phyloP scores from a whole-genome alignment of 1,284 basidiomycete genomes.

The Irpex sp. region DNA sequence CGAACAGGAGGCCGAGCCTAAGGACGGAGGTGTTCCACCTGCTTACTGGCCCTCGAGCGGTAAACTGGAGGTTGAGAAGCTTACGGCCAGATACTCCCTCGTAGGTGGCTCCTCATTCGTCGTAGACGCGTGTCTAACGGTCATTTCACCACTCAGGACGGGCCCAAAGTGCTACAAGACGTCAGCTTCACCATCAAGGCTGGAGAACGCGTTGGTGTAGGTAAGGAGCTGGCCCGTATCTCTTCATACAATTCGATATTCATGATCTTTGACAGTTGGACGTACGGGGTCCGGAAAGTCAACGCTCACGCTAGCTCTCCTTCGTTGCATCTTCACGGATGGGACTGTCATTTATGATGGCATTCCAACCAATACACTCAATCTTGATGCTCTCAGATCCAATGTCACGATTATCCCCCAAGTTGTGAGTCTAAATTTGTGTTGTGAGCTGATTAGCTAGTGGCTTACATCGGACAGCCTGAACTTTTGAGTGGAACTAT shows the following conservation, averaged over 20 bases:
- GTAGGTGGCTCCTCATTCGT: background rate
- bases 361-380: slow-evolving; percentile 35
- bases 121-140: background rate
- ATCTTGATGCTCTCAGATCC: slow-evolving; percentile 52
- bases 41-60: slow-evolving; percentile 8
- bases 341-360: slow-evolving; percentile 35
- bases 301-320: slow-evolving; percentile 31
- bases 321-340: slow-evolving; percentile 38
- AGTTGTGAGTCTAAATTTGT: slow-evolving; percentile 20
- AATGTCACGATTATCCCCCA: slow-evolving; percentile 46
- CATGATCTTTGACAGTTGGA: slow-evolving; percentile 40
- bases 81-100: slow-evolving; percentile 6
- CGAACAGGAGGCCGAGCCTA: slow-evolving; percentile 5
- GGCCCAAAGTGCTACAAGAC: slow-evolving; percentile 41
- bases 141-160: slow-evolving; percentile 19
- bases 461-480: slow-evolving; percentile 35
- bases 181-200: slow-evolving; percentile 41
- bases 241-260: too few species aligned
- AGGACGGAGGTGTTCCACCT: slow-evolving; percentile 1
- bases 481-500: slow-evolving; percentile 57
- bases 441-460: background rate
- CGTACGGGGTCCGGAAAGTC: slow-evolving; percentile 75
- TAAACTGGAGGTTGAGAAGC: slow-evolving; percentile 2
- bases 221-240: slow-evolving; percentile 15
- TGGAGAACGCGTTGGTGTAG: slow-evolving; percentile 50